These are phyloP conservation scores for Forsythia viridissima DNA, from an alignment of 257 asterid species.

Conservation along the genomic window DNA sequence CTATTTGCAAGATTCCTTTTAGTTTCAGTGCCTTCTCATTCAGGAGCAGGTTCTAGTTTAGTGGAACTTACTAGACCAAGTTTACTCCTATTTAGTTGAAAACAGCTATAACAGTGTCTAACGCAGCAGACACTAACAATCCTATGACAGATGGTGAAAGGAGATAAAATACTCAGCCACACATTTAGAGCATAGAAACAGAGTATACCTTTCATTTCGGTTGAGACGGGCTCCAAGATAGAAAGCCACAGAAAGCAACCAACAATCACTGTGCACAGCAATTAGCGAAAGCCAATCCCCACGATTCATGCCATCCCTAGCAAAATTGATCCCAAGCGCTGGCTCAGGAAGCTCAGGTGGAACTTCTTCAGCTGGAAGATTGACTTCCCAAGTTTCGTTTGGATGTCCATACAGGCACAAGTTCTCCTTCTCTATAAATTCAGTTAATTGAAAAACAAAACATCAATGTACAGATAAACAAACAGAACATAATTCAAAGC, in stretches of 20 bases:
- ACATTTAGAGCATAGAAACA: slow-evolving; percentile 8
- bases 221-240: slow-evolving; percentile 85
- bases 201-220: slow-evolving; percentile 72
- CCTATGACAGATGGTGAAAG: too few species aligned
- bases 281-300: slow-evolving; percentile 92
- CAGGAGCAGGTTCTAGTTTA: too few species aligned
- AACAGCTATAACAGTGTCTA: too few species aligned
- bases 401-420: slow-evolving; percentile 89
- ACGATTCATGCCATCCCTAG: slow-evolving; percentile 92
- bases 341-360: slow-evolving; percentile 98
- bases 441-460: background rate
- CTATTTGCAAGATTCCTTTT: too few species aligned
- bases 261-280: slow-evolving; percentile 96
- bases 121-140: too few species aligned
- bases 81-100: too few species aligned
- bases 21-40: too few species aligned
- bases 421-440: slow-evolving; percentile 75
- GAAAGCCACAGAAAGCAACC: slow-evolving; percentile 94
- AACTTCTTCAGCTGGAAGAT: slow-evolving; percentile 94
- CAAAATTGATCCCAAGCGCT: slow-evolving; percentile 89
- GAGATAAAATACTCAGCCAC: background rate
- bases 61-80: too few species aligned
- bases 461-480: too few species aligned
- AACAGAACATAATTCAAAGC: too few species aligned
- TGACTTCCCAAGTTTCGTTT: slow-evolving; percentile 91